Evolutionary conservation across 495 filamentous ascomycete species (phyloP).

Genomic region (Aspergillus bertholletiae): DNA sequence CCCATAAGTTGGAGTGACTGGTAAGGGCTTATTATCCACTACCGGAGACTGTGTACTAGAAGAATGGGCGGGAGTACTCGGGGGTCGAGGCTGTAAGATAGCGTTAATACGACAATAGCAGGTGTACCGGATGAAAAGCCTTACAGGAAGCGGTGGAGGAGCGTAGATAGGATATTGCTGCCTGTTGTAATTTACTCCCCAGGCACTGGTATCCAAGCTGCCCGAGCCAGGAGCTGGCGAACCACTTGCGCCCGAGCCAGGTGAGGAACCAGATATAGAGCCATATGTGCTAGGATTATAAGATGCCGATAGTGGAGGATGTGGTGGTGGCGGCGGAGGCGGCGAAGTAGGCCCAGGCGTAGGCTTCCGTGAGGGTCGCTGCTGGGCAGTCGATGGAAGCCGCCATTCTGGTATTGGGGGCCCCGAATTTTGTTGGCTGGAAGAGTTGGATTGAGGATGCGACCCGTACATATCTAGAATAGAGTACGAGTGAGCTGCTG

Average conservation of each 20-base stretch:
- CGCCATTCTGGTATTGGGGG: constrained; percentile 46
- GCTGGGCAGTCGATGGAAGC: constrained; percentile 20
- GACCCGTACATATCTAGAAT: constrained; percentile 26
- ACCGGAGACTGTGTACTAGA: constrained; percentile 19
- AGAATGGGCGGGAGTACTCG: constrained; percentile 30
- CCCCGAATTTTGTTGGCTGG: constrained; percentile 15
- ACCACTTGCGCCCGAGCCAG: constrained; percentile 15
- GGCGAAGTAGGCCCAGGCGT: constrained; percentile 8
- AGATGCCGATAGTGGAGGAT: constrained; percentile 14
- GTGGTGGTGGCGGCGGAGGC: constrained; percentile 9
- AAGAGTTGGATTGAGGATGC: constrained; percentile 17
- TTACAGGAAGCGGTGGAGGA: constrained; percentile 48
- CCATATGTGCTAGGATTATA: constrained; percentile 43
- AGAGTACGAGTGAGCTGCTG: not conserved
- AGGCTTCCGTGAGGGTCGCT: constrained; percentile 10
- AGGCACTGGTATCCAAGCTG: constrained; percentile 32
- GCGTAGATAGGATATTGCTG: constrained; percentile 26
- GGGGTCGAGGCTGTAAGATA: constrained; percentile 35
- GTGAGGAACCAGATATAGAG: constrained; percentile 25
- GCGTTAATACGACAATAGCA: not conserved
- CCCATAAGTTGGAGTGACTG: constrained; percentile 10
- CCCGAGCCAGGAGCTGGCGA: constrained; percentile 19
- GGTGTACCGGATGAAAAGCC: constrained; percentile 7
- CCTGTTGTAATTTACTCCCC: constrained; percentile 47
- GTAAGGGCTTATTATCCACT: constrained; percentile 11